Evolutionary conservation across 164 flowering plant species (phyloP).

Genomic region (Nelumbo lutea): DNA sequence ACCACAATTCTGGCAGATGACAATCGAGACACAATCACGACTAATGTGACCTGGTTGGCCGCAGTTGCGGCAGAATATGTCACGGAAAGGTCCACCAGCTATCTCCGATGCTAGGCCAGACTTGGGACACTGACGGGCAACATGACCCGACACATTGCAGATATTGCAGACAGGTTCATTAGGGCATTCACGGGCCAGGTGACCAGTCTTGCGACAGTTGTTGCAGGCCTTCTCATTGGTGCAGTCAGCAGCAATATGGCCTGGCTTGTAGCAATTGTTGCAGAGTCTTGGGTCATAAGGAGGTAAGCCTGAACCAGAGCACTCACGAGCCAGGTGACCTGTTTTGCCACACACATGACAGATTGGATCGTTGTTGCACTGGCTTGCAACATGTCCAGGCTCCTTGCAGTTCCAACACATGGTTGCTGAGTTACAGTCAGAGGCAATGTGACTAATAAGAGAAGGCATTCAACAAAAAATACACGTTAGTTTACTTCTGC

Average conservation of each 20-base stretch:
- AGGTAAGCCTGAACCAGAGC: slow-evolving; percentile 28
- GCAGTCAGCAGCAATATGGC: slow-evolving; percentile 44
- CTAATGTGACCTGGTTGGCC: slow-evolving; percentile 42
- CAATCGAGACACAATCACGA: slow-evolving; percentile 33
- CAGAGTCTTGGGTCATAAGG: slow-evolving; percentile 40
- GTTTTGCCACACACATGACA: slow-evolving; percentile 12
- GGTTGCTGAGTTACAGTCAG: slow-evolving; percentile 50
- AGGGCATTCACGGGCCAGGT: slow-evolving; percentile 10
- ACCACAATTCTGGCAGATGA: slow-evolving; percentile 49
- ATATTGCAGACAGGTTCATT: slow-evolving; percentile 5
- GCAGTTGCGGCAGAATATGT: slow-evolving; percentile 37
- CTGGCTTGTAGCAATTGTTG: slow-evolving; percentile 54
- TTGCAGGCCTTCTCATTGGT: slow-evolving; percentile 57
- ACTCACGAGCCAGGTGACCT: slow-evolving; percentile 33
- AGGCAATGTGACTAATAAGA: slow-evolving; percentile 49
- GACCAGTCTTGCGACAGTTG: slow-evolving; percentile 34
- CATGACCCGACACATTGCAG: slow-evolving; percentile 38
- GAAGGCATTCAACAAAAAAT: not conserved
- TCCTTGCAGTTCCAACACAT: slow-evolving; percentile 19
- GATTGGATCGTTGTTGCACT: slow-evolving; percentile 10
- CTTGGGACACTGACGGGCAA: slow-evolving; percentile 6
- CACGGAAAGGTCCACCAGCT: slow-evolving; percentile 31
- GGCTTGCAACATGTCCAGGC: slow-evolving; percentile 14
- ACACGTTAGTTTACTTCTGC: not conserved
- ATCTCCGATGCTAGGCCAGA: slow-evolving; percentile 17